Base-by-base conservation (phyloP, 2,329 filamentous ascomycete genomes). In the Colletotrichum falcatum region DNA sequence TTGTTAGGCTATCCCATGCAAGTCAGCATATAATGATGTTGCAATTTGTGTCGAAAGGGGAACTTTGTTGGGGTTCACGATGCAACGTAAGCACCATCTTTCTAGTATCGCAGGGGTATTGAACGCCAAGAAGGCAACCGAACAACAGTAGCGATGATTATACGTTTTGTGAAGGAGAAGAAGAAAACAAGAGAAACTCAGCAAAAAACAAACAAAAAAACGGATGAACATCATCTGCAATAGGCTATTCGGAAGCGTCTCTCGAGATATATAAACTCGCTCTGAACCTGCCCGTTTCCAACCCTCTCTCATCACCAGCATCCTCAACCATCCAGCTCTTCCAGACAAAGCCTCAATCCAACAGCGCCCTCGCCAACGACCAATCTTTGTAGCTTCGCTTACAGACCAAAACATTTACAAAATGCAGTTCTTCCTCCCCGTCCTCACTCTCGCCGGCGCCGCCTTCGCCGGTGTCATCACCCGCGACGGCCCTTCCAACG, bases 381-480 rank as follows among this genome's bases (percentile, higher is more conserved):
- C 20, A 48, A 11, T 44, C 8, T 1, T 11, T 33, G 9, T 26
- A 48, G 8, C 1, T 11, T 46, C 28, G 20, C 35, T 30, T 9
- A 33, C 56, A 28, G 12, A 42, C 7, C 35, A 18, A 9, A 35
- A 35, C 18, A 33, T n/a, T 23, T n/a, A n/a, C 39, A 48, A 16
- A 23, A 60, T 60, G 56, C 39, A 60, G 28, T 60, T 28, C 20
- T 12, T 46, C 3, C 20, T 60, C 30, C 11, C 42, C 12, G 9
- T 60, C 3, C 7, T 44, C 56, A 18, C 26, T 20, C 11, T 30
- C 18, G 20, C 44, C 6, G 44, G 39, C 28, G 39, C 28, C 42
- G 56, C 28, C n/a, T 23, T 60, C 9, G 56, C 56, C 12, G 56
- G 56, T 30, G 56, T 60, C 9, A 33, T 60, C 39, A 8, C 39